phyloP scores from a whole-genome alignment of 225 moss, liverwort and hornwort species.

The Sphagnum contortum region DNA sequence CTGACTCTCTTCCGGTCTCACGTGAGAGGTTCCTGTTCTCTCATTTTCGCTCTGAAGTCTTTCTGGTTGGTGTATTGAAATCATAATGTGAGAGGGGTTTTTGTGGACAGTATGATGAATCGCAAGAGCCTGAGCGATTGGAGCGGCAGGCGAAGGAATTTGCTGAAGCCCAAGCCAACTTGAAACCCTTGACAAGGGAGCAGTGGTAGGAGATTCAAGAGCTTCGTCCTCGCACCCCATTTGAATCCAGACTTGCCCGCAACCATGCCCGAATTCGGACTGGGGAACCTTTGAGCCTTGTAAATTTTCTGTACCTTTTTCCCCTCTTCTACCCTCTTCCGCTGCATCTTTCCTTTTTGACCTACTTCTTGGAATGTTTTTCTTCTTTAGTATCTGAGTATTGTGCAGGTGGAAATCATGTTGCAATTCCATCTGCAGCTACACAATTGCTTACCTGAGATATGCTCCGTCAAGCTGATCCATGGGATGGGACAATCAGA shows the following conservation, averaged over 20 bases:
- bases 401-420: too few species aligned
- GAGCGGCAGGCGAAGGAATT: slow-evolving; percentile 80
- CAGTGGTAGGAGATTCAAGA: slow-evolving; percentile 78
- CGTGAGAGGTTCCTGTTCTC: neutral
- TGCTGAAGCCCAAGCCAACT: slow-evolving; percentile 52
- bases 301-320: slow-evolving; percentile 12
- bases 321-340: neutral
- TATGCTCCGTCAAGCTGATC: too few species aligned
- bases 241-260: slow-evolving; percentile 67
- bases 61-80: neutral
- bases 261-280: slow-evolving; percentile 76
- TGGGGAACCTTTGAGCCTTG: slow-evolving; percentile 56
- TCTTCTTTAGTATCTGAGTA: too few species aligned
- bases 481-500: too few species aligned
- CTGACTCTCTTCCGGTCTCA: neutral
- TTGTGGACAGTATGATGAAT: slow-evolving; percentile 63
- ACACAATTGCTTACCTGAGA: too few species aligned
- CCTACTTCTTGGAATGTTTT: too few species aligned
- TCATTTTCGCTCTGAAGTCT: neutral
- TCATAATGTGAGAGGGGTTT: neutral
- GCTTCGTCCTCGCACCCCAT: slow-evolving; percentile 78
- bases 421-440: too few species aligned
- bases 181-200: slow-evolving; percentile 52
- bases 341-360: neutral
- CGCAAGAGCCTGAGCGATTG: slow-evolving; percentile 64